A percentile compares a stretch with the other conserved stretches of the same genome.
Conservation (phyloP, 2,329 filamentous ascomycete species). For the Knufia fluminis region DNA sequence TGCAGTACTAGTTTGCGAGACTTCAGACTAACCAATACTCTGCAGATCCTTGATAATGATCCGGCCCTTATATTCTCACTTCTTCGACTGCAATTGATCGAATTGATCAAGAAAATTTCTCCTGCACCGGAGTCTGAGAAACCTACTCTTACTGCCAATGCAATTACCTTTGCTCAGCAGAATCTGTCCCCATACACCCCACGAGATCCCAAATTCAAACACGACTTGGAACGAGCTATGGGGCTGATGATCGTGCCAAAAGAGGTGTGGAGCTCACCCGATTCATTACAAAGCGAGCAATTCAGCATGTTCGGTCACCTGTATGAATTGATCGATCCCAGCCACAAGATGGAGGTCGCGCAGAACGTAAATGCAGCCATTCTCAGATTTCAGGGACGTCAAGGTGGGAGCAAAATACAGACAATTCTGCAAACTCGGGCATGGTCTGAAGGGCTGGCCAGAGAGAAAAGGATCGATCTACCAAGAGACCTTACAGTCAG, state of each 20-base stretch:
- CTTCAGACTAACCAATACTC: constrained; percentile 22
- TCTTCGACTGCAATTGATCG: constrained; percentile 81
- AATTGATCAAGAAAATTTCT: constrained; percentile 60
- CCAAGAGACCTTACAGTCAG: constrained; percentile 38
- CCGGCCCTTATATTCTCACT: constrained; percentile 79
- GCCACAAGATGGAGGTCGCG: constrained; percentile 73
- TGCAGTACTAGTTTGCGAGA: constrained; percentile 4
- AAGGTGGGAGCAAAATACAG: constrained; percentile 71
- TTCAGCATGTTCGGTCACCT: constrained; percentile 38
- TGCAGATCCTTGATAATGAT: constrained; percentile 76
- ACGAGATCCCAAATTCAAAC: constrained; percentile 68
- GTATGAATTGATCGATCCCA: constrained; percentile 66
- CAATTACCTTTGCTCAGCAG: constrained; percentile 75
- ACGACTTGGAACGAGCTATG: constrained; percentile 87
- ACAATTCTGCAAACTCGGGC: constrained; percentile 71
- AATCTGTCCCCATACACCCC: constrained; percentile 82
- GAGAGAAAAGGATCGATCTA: constrained; percentile 37
- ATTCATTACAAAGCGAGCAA: constrained; percentile 16
- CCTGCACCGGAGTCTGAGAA: constrained; percentile 7
- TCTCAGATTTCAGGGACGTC: constrained; percentile 59
- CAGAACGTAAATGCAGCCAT: constrained; percentile 84
- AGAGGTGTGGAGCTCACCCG: constrained; percentile 58
- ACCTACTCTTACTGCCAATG: constrained; percentile 62
- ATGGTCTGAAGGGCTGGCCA: constrained; percentile 65
- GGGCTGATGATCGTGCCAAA: constrained; percentile 78